Base-by-base conservation (phyloP, 805 yeast species). In the Blastobotrys peoriensis region DNA sequence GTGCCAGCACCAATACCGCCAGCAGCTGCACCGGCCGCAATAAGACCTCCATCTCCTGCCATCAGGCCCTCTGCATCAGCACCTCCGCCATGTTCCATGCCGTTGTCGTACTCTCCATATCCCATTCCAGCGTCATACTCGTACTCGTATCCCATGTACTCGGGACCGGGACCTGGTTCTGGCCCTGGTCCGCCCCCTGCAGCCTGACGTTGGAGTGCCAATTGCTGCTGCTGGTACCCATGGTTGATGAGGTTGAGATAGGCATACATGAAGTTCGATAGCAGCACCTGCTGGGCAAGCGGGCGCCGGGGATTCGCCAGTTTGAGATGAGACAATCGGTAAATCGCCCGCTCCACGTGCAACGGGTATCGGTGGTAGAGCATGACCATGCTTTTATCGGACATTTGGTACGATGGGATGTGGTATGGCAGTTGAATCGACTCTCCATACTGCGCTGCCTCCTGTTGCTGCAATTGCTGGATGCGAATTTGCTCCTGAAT, bases 231-330 rank as follows among this genome's bases (percentile, higher is more conserved):
- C 53, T 61, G 66, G 47, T 62, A 62, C 33, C 67, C 89, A 61
- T 91, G 97, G 63, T 91, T 95, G 45, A 93, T 96, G 64, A 93
- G 70, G 60, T 93, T 91, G 70, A 93, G 74, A 64, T 93, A 93
- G 0, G 97, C 91, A 61, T 93, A 93, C 98, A 93, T 93, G 75
- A 93, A 93, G 62, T 93, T 93, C 47, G 96, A 86, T 51, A 93
- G 67, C 40, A 93, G 63, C 1, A 93, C 98, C 62, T 93, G 98
- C 62, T 93, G 97, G 33, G 88, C 74, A 50, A 93, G 67, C 22
- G 94, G 93, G 47, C 98, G 71, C 59, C 87, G 84, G 1, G 98
- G 91, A 63, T 93, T 95, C 20, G 98, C 96, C 52, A 93, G 71
- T 63, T 93, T 93, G 61, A 93, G 68, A 64, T 93, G 98, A 43